These are phyloP conservation scores for Anthracocystis walkeri DNA, from an alignment of 1,284 basidiomycete species.

Conservation along the genomic window DNA sequence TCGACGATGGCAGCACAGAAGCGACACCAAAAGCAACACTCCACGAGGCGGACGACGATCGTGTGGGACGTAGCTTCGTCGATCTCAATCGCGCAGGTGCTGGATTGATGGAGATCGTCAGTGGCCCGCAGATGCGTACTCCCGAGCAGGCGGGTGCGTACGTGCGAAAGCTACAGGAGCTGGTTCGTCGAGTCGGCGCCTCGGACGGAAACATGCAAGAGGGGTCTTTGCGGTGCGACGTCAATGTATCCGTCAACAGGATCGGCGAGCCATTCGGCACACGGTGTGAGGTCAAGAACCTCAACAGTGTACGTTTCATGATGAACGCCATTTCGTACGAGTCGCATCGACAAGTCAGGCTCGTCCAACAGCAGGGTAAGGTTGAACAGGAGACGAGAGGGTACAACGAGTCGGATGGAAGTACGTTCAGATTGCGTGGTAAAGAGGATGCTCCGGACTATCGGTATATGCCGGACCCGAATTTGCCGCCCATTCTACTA, in stretches of 20 bases:
- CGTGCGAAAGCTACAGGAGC: slow-evolving; percentile 83
- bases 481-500: slow-evolving; percentile 82
- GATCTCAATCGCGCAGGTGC: slow-evolving; percentile 92
- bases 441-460: slow-evolving; percentile 97
- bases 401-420: slow-evolving; percentile 83
- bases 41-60: slow-evolving; percentile 71
- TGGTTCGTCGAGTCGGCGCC: slow-evolving; percentile 84
- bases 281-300: slow-evolving; percentile 96
- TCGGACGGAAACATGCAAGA: slow-evolving; percentile 98
- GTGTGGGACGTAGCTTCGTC: slow-evolving; percentile 72
- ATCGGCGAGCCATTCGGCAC: slow-evolving; percentile 79
- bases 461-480: slow-evolving; percentile 97
- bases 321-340: slow-evolving; percentile 85
- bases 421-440: slow-evolving; percentile 83
- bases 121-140: slow-evolving; percentile 88
- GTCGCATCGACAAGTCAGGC: slow-evolving; percentile 77
- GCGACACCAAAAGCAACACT: slow-evolving; percentile 2
- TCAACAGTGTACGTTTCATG: slow-evolving; percentile 91
- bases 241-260: slow-evolving; percentile 81
- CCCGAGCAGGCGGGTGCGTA: slow-evolving; percentile 93
- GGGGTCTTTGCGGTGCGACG: slow-evolving; percentile 82
- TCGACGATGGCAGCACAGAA: not conserved
- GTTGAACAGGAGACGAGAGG: slow-evolving; percentile 90
- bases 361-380: slow-evolving; percentile 72
- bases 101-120: slow-evolving; percentile 95